Base-by-base conservation (phyloP, 495 filamentous ascomycete genomes). In the Xylaria sp. region DNA sequence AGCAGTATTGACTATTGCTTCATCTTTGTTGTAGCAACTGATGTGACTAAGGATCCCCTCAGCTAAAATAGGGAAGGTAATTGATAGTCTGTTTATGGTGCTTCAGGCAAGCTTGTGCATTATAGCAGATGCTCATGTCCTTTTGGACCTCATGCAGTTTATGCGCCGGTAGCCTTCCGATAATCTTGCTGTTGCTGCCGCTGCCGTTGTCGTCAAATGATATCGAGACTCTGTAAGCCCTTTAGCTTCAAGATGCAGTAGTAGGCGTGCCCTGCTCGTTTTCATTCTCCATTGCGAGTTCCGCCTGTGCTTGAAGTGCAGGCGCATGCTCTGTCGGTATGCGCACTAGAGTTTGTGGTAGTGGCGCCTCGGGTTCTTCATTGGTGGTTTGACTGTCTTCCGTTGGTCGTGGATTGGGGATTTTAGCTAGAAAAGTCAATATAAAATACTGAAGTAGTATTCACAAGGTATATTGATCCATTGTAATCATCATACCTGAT, bases 291-390 rank as follows among this genome's bases (percentile, higher is more conserved):
- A 80, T 74, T 6, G 76, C 80, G 8, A 73, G 81, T 21, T 86
- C 84, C 14, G 85, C 77, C 44, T 85, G 78, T 41, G 86, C 85
- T 69, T 89, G 86, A n/a, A 88, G 72, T 19, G 84, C 80, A 29
- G 86, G 86, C 46, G 85, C 87, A 79, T 92, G 88, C 66, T 93
- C 85, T 21, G 90, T 89, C 0, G 93, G 93, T 73, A 95, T 93
- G 62, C 93, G 86, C 41, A 96, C 93, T 11, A 96, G 85, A 8
- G 93, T 94, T 77, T 93, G 91, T 5, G 93, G 93, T 72, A 96
- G 82, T 37, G 85, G 84, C 17, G 85, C 64, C n/a, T 83, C 82
- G 33, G 81, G 71, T 31, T 79, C 76, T 37, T 85, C 81, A 17
- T 79, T 65, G 57, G 78, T 73, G 53, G 75, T 70, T 48, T 78